These are phyloP conservation scores for Echria macrotheca DNA, from an alignment of 495 filamentous ascomycete genomes.

Conservation along the genomic window DNA sequence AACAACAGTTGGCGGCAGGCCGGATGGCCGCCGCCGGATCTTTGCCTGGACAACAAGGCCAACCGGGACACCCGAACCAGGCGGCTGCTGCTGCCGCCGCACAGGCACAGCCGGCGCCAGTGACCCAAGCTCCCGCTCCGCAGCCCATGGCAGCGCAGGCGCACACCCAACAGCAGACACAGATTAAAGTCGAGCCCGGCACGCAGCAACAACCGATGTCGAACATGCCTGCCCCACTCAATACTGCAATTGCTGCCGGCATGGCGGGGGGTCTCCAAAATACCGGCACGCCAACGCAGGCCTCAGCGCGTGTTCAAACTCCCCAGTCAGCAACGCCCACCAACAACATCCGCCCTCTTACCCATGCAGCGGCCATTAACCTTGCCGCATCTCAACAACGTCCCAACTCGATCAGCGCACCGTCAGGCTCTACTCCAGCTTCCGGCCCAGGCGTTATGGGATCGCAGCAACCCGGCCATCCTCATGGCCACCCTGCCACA, in stretches of 20 bases:
- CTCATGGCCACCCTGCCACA: slow-evolving; percentile 47
- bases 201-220: neutral
- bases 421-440: slow-evolving; percentile 1
- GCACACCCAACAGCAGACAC: slow-evolving; percentile 25
- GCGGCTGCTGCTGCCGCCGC: slow-evolving; percentile 17
- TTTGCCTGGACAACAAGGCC: slow-evolving; percentile 12
- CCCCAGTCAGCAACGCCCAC: slow-evolving; percentile 43
- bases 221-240: slow-evolving; percentile 34
- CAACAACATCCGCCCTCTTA: slow-evolving; percentile 39
- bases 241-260: slow-evolving; percentile 41
- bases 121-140: slow-evolving; percentile 11
- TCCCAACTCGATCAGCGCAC: slow-evolving; percentile 28
- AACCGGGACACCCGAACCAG: slow-evolving; percentile 17
- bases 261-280: slow-evolving; percentile 33
- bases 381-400: slow-evolving; percentile 41
- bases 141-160: slow-evolving; percentile 22
- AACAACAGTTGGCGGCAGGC: slow-evolving; percentile 39
- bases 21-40: slow-evolving; percentile 25
- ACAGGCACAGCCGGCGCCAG: slow-evolving; percentile 20
- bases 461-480: slow-evolving; percentile 38
- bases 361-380: slow-evolving; percentile 41
- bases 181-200: slow-evolving; percentile 7
- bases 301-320: slow-evolving; percentile 40
- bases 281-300: slow-evolving; percentile 40
- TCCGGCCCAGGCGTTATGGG: slow-evolving; percentile 23